Conservation (phyloP, 371 early-diverging fungal species). For the Mucor irregularis region DNA sequence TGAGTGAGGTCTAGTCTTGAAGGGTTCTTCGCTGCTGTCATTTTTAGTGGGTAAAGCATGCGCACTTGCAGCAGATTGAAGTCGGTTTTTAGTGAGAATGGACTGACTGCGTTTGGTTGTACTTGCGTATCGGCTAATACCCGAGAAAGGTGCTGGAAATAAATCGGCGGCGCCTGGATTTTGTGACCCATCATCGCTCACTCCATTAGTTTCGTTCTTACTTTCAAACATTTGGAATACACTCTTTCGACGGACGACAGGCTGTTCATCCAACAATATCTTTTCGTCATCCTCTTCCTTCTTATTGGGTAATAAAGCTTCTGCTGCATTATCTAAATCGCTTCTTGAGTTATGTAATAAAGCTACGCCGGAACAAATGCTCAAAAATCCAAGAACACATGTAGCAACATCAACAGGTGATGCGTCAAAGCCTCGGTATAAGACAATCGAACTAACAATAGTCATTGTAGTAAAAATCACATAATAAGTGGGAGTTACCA, state of each 20-base stretch:
- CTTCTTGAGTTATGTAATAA: slow-evolving; percentile 38
- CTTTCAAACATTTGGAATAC: slow-evolving; percentile 32
- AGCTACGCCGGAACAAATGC: slow-evolving; percentile 68
- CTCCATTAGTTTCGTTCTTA: not conserved
- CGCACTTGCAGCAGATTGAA: not conserved
- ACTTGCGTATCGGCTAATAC: slow-evolving; percentile 32
- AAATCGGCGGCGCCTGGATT: slow-evolving; percentile 35
- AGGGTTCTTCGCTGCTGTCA: not conserved
- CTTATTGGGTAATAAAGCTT: not conserved
- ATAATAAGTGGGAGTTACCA: slow-evolving; percentile 92
- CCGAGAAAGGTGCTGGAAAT: slow-evolving; percentile 36
- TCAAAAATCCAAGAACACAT: slow-evolving; percentile 88
- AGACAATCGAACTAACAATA: slow-evolving; percentile 83
- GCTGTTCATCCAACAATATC: not conserved
- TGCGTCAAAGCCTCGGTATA: slow-evolving; percentile 88
- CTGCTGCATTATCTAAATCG: not conserved
- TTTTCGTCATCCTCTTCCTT: slow-evolving; percentile 13
- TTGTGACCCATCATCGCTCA: slow-evolving; percentile 4
- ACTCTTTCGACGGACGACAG: slow-evolving; percentile 10
- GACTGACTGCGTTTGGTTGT: slow-evolving; percentile 27
- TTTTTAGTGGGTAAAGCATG: not conserved
- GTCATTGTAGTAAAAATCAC: slow-evolving; percentile 93
- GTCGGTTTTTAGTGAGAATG: slow-evolving; percentile 5
- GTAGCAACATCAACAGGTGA: slow-evolving; percentile 77
- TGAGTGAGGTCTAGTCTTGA: slow-evolving; percentile 10